These are phyloP conservation scores for Pichia sp. DNA, from an alignment of 1,139 yeast genomes.

Conservation along the genomic window DNA sequence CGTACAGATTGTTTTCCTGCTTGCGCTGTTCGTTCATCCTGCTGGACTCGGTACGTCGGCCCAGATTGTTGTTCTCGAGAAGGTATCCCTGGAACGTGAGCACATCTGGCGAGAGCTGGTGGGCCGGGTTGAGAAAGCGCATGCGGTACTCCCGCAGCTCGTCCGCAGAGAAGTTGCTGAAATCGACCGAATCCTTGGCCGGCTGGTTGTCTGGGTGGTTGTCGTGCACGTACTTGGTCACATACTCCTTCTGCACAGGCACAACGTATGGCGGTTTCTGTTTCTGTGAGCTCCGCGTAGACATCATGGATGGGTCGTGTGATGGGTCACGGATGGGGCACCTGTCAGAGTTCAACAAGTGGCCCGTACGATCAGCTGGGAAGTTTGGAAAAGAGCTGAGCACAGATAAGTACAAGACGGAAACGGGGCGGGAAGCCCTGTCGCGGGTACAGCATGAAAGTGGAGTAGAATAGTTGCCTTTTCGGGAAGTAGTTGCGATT, in stretches of 20 bases:
- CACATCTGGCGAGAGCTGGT: constrained; percentile 44
- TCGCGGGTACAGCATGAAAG: no score
- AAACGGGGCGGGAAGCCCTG: no score
- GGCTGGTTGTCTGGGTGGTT: constrained; percentile 59
- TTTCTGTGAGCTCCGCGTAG: constrained; percentile 19
- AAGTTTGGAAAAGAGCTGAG: no score
- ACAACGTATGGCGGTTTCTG: constrained; percentile 32
- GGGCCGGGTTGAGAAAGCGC: constrained; percentile 39
- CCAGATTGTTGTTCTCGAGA: constrained; percentile 52
- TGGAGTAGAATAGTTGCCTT: no score
- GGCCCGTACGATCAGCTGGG: no score
- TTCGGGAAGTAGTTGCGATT: no score
- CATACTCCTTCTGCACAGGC: constrained; percentile 57
- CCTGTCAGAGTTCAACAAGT: no score
- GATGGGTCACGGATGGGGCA: neutral
- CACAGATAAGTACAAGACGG: no score
- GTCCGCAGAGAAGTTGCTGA: constrained; percentile 49
- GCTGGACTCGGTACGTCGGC: constrained; percentile 50
- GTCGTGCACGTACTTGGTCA: constrained; percentile 56
- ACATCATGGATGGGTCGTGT: constrained; percentile 7
- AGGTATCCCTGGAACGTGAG: constrained; percentile 57
- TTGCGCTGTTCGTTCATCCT: constrained; percentile 25
- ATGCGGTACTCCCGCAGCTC: constrained; percentile 56
- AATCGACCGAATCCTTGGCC: constrained; percentile 53
- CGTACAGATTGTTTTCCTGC: constrained; percentile 27